A percentile compares a stretch with the other conserved stretches of the same genome.
Evolutionary conservation across 75 land plant genomes (phyloP).

Genomic region (Chamaecyparis obtusa): DNA sequence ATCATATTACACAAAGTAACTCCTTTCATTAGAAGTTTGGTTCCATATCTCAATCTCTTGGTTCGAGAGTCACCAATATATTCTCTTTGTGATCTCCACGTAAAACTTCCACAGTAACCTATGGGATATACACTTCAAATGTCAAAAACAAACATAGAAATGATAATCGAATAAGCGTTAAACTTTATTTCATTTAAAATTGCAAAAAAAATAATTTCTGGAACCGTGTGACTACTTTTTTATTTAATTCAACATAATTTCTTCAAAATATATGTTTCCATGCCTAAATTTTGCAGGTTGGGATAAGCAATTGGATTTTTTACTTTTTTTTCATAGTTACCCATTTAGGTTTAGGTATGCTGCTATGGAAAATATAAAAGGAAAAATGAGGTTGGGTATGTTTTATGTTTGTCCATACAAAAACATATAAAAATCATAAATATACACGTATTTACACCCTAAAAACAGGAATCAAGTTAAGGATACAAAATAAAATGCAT

Average conservation of each 20-base stretch:
- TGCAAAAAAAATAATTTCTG: background rate
- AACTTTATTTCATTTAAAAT: background rate
- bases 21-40: background rate
- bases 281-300: background rate
- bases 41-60: conserved; percentile 13
- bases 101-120: conserved; percentile 44
- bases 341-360: no score
- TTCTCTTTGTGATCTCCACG: conserved; percentile 39
- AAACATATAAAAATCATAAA: no score
- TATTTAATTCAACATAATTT: background rate
- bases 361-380: no score
- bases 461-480: no score
- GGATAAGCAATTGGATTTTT: no score
- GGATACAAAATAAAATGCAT: no score
- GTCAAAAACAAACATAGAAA: background rate
- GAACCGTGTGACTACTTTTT: background rate
- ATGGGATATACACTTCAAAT: background rate
- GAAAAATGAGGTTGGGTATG: no score
- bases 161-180: background rate
- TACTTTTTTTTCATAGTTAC: no score
- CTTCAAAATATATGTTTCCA: background rate
- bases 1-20: background rate
- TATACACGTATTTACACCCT: no score
- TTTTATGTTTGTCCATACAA: no score
- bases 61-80: conserved; percentile 34